Evolutionary conservation across 2,329 filamentous ascomycete species (phyloP).

Genomic region (Diaporthe australafricana): DNA sequence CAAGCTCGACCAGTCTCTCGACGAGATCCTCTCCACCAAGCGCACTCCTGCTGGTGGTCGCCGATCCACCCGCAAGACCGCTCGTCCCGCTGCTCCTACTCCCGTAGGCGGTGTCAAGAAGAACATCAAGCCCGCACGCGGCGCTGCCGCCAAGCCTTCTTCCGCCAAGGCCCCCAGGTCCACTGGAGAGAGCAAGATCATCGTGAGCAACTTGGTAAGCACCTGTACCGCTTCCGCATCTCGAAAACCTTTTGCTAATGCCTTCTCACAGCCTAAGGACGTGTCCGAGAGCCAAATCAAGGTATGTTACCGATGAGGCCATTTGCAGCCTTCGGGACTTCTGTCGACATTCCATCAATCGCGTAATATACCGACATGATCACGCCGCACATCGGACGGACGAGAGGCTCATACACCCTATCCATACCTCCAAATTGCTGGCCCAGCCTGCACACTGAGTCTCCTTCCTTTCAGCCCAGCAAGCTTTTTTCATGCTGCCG

Average conservation of each 20-base stretch:
- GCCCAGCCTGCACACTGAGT: constrained; percentile 43
- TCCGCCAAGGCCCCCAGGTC: constrained; percentile 72
- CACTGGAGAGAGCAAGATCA: constrained; percentile 90
- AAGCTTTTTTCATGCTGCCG: constrained; percentile 23
- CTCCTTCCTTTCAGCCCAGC: constrained; percentile 55
- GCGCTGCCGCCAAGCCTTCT: constrained; percentile 67
- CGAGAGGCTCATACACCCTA: constrained; percentile 35
- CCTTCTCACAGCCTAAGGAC: constrained; percentile 80
- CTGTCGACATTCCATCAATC: constrained; percentile 69
- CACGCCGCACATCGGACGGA: constrained; percentile 42
- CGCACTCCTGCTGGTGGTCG: constrained; percentile 69
- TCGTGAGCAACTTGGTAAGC: constrained; percentile 97
- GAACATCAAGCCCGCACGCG: constrained; percentile 72
- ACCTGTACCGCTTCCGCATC: constrained; percentile 19
- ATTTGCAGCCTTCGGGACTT: constrained; percentile 73
- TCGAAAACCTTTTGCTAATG: constrained; percentile 57
- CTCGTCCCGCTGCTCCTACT: constrained; percentile 66
- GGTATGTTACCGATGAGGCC: constrained; percentile 98
- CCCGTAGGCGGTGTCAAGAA: constrained; percentile 91
- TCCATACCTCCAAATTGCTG: constrained; percentile 35
- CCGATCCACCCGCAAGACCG: constrained; percentile 60
- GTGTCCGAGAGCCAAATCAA: constrained; percentile 98
- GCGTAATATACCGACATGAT: constrained; percentile 44
- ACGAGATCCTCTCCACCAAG: constrained; percentile 92
- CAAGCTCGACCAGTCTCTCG: constrained; percentile 97